phyloP scores from a whole-genome alignment of 169 alveolate species.

The Plasmodium coatneyi region DNA sequence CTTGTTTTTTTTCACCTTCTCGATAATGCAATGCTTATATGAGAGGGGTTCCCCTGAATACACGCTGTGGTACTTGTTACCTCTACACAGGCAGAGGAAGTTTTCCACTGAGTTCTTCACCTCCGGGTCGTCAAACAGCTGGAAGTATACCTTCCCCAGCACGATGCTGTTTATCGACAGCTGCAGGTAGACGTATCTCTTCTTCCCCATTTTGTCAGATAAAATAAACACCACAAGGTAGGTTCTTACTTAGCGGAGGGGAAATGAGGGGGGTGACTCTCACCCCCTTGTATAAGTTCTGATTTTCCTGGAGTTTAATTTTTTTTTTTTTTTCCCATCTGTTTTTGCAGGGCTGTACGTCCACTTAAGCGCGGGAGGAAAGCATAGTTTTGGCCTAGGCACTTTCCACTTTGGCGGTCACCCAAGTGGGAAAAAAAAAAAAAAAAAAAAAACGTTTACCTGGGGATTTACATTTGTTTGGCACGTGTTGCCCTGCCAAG shows the following conservation, averaged over 20 bases:
- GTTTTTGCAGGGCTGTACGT: too few species aligned
- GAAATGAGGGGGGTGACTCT: not conserved
- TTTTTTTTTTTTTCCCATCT: too few species aligned
- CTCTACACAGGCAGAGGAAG: slow-evolving; percentile 42
- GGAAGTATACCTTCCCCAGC: slow-evolving; percentile 51
- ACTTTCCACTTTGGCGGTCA: too few species aligned
- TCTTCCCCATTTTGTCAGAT: slow-evolving; percentile 18
- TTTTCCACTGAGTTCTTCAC: slow-evolving; percentile 41
- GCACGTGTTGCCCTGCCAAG: not conserved
- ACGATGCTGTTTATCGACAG: slow-evolving; percentile 28
- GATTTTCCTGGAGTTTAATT: not conserved
- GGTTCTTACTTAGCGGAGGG: not conserved
- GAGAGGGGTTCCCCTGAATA: slow-evolving; percentile 27
- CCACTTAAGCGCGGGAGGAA: not conserved
- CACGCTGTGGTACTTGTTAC: slow-evolving; percentile 45
- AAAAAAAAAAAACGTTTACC: not conserved
- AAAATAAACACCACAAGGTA: too few species aligned
- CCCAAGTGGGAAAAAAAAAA: too few species aligned
- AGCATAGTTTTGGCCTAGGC: too few species aligned
- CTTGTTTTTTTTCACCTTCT: slow-evolving; percentile 49
- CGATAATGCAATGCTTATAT: slow-evolving; percentile 28
- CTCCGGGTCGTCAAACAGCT: slow-evolving; percentile 33
- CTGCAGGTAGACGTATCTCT: slow-evolving; percentile 33
- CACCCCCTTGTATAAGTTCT: not conserved
- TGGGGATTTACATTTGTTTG: not conserved